phyloP scores from a whole-genome alignment of 306 rosid species.

The Alnus rubra region DNA sequence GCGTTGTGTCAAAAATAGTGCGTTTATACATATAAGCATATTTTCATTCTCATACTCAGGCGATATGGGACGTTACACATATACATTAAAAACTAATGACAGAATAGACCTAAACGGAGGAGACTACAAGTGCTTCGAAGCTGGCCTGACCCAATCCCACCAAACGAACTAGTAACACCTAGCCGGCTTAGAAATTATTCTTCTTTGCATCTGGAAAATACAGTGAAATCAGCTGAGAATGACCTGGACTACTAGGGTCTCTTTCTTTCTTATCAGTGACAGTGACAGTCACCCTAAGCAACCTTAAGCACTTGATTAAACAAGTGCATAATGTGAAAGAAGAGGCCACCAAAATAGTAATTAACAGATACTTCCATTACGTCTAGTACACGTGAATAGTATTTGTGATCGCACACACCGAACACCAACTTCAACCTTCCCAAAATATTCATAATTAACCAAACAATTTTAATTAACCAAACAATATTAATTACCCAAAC shows the following conservation, averaged over 20 bases:
- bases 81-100: too few relatives aligned
- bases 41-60: too few relatives aligned
- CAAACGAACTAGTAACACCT: too few relatives aligned
- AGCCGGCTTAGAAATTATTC: not conserved
- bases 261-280: constrained; percentile 2
- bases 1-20: too few relatives aligned
- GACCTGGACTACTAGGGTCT: not conserved
- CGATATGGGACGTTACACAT: too few relatives aligned
- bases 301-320: constrained; percentile 15
- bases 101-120: too few relatives aligned
- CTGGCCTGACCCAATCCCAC: too few relatives aligned
- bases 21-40: too few relatives aligned
- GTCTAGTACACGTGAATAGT: constrained; percentile 40
- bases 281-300: constrained; percentile 14
- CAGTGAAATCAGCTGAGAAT: constrained; percentile 5
- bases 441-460: constrained; percentile 4
- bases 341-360: constrained; percentile 14
- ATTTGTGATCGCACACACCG: constrained; percentile 7
- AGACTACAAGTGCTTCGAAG: too few relatives aligned
- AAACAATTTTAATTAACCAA: constrained; percentile 12
- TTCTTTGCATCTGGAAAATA: not conserved
- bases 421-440: constrained; percentile 27
- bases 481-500: constrained; percentile 11
- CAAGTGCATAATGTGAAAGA: constrained; percentile 2
- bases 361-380: constrained; percentile 16